Evolutionary conservation across 345 rosid genomes (phyloP).

Genomic region (Trapa incisa): DNA sequence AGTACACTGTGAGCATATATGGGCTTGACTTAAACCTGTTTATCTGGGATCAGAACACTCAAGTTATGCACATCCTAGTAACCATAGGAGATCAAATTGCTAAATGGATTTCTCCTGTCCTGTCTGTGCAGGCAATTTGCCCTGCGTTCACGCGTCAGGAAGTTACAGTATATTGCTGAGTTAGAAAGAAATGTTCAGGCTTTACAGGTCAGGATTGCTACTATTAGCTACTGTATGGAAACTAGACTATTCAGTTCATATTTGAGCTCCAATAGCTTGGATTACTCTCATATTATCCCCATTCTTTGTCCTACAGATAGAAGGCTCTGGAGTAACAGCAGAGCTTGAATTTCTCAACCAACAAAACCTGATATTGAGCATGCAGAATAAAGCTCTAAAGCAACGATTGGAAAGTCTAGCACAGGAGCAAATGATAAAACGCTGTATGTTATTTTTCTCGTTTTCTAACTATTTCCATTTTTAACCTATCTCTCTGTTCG

Average conservation of each 20-base stretch:
- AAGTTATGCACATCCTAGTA: too few species aligned
- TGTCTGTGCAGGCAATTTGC: conserved; percentile 77
- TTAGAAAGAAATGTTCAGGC: conserved; percentile 92
- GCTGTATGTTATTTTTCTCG: conserved; percentile 33
- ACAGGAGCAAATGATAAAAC: conserved; percentile 73
- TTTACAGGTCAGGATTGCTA: conserved; percentile 53
- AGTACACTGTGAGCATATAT: background rate
- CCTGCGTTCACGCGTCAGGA: conserved; percentile 90
- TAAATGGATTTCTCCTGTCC: background rate
- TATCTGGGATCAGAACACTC: background rate
- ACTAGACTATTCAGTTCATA: background rate
- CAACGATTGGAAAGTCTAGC: conserved; percentile 71
- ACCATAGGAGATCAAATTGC: background rate
- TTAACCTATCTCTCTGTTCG: background rate
- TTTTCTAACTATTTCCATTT: background rate
- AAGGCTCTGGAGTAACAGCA: conserved; percentile 72
- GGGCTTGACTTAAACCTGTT: background rate
- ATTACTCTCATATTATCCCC: background rate
- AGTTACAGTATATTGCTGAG: conserved; percentile 98
- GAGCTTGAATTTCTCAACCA: conserved; percentile 85
- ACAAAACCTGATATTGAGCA: conserved; percentile 58
- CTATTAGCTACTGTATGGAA: background rate
- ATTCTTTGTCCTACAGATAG: conserved; percentile 35
- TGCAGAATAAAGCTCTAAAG: conserved; percentile 86
- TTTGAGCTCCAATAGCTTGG: background rate